Conservation (phyloP, 164 flowering plant genomes). For the Hamamelis virginiana region DNA sequence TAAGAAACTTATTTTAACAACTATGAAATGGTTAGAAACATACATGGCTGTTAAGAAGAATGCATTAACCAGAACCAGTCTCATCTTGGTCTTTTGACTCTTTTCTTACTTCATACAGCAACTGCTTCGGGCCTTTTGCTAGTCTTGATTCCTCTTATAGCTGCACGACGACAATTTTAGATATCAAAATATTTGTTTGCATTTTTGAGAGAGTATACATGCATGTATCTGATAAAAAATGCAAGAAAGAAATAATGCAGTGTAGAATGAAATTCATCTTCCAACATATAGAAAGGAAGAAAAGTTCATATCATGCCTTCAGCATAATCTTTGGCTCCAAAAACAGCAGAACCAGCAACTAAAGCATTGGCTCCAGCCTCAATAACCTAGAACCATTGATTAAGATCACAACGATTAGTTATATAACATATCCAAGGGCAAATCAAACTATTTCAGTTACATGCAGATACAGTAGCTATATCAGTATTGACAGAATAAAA, state of each 20-base stretch:
- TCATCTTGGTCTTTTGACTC: not conserved
- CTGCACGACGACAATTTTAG: constrained; percentile 37
- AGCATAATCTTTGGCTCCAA: constrained; percentile 94
- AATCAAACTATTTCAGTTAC: too few species aligned
- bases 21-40: too few species aligned
- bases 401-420: not conserved
- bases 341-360: constrained; percentile 98
- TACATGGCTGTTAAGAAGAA: too few species aligned
- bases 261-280: not conserved
- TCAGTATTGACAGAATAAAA: too few species aligned
- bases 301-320: constrained; percentile 50
- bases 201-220: too few species aligned
- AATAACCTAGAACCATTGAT: constrained; percentile 76
- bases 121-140: constrained; percentile 87
- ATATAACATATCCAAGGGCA: not conserved
- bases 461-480: too few species aligned
- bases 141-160: constrained; percentile 89
- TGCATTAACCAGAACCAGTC: not conserved
- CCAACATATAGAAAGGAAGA: too few species aligned
- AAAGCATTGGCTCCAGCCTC: constrained; percentile 99
- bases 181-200: too few species aligned
- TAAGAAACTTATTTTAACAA: too few species aligned
- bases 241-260: too few species aligned
- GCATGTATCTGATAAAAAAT: too few species aligned
- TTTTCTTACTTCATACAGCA: constrained; percentile 45